phyloP scores from a whole-genome alignment of 139 green algal genomes.

The Pseudopediastrum boryanum region DNA sequence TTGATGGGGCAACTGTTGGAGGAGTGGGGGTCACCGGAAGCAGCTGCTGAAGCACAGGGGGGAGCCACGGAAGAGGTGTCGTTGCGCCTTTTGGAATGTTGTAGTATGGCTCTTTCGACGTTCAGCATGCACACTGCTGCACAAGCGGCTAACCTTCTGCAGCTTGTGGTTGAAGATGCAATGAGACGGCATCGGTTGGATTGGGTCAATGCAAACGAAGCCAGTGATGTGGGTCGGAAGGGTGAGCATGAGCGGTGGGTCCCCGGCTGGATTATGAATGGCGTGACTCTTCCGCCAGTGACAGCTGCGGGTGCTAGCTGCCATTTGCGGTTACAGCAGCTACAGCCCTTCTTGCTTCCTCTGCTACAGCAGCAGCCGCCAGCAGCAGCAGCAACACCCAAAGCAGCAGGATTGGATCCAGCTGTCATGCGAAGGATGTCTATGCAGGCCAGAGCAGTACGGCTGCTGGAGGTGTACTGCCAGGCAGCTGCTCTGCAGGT shows the following conservation, averaged over 20 bases:
- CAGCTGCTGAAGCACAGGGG: too few species aligned
- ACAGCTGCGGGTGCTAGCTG: constrained; percentile 1
- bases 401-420: background rate
- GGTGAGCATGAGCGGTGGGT: background rate
- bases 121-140: too few species aligned
- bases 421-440: background rate
- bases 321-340: background rate
- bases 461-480: background rate
- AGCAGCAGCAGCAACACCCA: background rate
- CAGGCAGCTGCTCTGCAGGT: background rate
- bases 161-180: too few species aligned
- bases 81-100: too few species aligned
- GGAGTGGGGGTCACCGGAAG: too few species aligned
- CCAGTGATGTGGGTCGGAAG: background rate
- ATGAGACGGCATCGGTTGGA: background rate
- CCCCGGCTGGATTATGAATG: background rate
- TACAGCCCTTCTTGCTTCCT: background rate
- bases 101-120: too few species aligned
- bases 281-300: background rate
- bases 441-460: background rate
- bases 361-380: background rate
- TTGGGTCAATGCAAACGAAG: background rate
- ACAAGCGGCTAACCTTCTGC: too few species aligned
- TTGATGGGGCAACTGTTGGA: too few species aligned
- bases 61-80: too few species aligned